Evolutionary conservation across 495 filamentous ascomycete genomes (phyloP), one percentile per base, ranked within the genome.

Genomic region (Chaetomium fimeti): DNA sequence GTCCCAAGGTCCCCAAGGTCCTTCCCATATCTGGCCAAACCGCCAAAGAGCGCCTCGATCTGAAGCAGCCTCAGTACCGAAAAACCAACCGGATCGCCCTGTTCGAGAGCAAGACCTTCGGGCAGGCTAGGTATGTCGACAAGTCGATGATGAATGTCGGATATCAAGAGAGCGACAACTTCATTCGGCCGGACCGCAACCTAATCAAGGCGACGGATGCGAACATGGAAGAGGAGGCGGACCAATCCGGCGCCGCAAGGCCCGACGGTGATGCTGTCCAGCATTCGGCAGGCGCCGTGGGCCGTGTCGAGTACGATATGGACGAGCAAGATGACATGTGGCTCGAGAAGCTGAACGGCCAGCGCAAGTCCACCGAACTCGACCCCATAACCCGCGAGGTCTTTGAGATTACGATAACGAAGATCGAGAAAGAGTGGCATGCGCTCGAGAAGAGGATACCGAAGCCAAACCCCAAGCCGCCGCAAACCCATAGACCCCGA

Each of bases 361-460:
- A 89, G 63, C 85, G 95, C 42, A 88, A 87, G 70, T 79, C 81
- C 3, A 82, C 88, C 62, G 85, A 88, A 42, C 83, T 90, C 24
- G 90, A 93, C 53, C 80, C 88, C 0, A 94, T 99, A 66, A 92
- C 91, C 47, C 89, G 92, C 22, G 92, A 95, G 54, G 83, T 97
- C 53, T 97, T 99, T 67, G 94, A 99, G 75, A 91, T 97, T 55
- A 93, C 92, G 20, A 96, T 98, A 81, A 98, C 94, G 5, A 96
- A 95, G 74, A 97, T 98, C 63, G 94, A 98, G 74, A 97, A 97
- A 74, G 92, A 98, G 72, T 99, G 93, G 92, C 90, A 97, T 75
- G 89, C 90, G 15, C 83, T 99, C 3, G 95, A 99, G 73, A 96
- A 95, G 77, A 84, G 91, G 60, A 97, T 99, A 65, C 95, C 94